These are phyloP conservation scores for Pulveroboletus sp. DNA, from an alignment of 768 basidiomycete species.

Conservation along the genomic window DNA sequence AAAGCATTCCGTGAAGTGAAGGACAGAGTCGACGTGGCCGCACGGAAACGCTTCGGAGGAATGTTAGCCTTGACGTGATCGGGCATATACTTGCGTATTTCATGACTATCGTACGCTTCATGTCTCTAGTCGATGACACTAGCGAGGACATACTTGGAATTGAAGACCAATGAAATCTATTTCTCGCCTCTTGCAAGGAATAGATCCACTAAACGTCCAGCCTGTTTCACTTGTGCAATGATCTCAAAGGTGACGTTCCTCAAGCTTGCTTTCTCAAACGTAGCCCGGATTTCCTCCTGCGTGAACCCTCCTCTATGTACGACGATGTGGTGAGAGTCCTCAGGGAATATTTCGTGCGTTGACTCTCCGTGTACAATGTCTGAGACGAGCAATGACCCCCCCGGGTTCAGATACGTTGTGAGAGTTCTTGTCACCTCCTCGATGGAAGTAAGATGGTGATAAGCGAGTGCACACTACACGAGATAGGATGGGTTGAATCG, in stretches of 20 bases:
- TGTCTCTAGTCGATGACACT: neutral
- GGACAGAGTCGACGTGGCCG: constrained; percentile 57
- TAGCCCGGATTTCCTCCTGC: constrained; percentile 41
- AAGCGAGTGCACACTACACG: constrained; percentile 54
- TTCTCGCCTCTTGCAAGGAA: constrained; percentile 57
- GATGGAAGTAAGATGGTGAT: constrained; percentile 57
- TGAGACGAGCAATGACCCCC: constrained; percentile 53
- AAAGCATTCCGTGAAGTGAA: constrained; percentile 67
- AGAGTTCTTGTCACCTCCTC: constrained; percentile 47
- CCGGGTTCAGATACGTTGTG: constrained; percentile 54
- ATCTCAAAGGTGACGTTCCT: constrained; percentile 38
- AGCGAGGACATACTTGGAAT: neutral
- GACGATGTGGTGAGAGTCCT: constrained; percentile 42
- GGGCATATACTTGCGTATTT: neutral
- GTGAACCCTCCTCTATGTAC: constrained; percentile 52
- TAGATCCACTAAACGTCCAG: constrained; percentile 35
- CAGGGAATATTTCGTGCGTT: constrained; percentile 25
- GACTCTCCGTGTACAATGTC: constrained; percentile 41
- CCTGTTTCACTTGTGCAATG: constrained; percentile 28
- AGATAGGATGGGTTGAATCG: neutral
- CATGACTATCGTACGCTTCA: neutral
- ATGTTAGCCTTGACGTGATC: constrained; percentile 53
- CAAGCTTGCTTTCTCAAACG: constrained; percentile 54
- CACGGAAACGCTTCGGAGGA: constrained; percentile 69
- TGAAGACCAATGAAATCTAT: constrained; percentile 3